Base-by-base conservation (phyloP, 768 basidiomycete genomes). In the Naganishia kalamii region DNA sequence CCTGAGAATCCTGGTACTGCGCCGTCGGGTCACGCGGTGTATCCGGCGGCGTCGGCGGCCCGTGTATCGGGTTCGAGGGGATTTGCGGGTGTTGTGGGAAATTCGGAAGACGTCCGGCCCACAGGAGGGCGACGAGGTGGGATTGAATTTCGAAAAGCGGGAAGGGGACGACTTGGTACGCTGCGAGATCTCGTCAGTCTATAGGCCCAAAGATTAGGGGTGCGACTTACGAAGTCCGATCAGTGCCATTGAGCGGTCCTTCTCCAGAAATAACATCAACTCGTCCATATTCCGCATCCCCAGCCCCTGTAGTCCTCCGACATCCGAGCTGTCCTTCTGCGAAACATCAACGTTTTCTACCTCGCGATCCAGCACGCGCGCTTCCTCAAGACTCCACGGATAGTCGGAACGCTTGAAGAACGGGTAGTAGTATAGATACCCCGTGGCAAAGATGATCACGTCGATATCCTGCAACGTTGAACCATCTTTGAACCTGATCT, bases 131-230 rank as follows among this genome's bases (percentile, higher is more conserved):
- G 19, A 67, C 69, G 15, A 77, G 66, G 23, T 83, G 83, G 0
- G 87, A 86, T 77, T 94, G 92, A 0, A 84, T 84, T 76, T 96
- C 90, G 51, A 87, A 81, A 0, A 91, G 72, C 0, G 89, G 90
- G 65, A 93, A 83, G 2, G 91, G 92, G 0, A 82, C 82, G 25
- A 89, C 84, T 63, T 71, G 71, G 57, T 75, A 77, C 51, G 70
- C 76, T 77, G 15, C 1, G 17, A 46, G 21, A 29, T 11, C 32
- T 25, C 1, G 30, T 27, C 32, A 29, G 19, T 13, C 19, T 11
- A 19, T 29, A 15, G 23, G 52, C 30, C 27, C 30, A 19, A 29
- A 13, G 3, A 29, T 13, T 19, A 1, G 40, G 29, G 15, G 33
- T 3, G 17, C n/a, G 15, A 68, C 75, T 76, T 69, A 70, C 77